Conservation (phyloP, 179 eudicot genomes). For the Amaranthus tricolor region DNA sequence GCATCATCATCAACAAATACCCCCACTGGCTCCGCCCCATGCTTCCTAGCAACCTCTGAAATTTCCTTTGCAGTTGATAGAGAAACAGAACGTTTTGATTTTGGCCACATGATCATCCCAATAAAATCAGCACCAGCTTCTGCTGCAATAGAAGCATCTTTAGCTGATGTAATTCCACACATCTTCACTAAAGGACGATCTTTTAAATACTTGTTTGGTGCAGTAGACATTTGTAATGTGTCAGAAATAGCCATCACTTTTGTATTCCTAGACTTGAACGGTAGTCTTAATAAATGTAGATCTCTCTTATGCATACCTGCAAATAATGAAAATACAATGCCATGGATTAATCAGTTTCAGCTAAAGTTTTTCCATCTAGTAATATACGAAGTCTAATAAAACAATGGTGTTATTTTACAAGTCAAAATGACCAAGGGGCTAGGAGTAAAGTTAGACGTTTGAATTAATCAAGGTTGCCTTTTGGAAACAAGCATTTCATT, state of each 20-base stretch:
- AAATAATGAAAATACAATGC: not conserved
- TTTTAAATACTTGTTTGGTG: slow-evolving; percentile 28
- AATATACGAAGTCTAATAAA: not conserved
- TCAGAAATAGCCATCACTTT: slow-evolving; percentile 26
- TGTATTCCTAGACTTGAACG: slow-evolving; percentile 23
- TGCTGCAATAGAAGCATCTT: slow-evolving; percentile 91
- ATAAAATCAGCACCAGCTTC: slow-evolving; percentile 92
- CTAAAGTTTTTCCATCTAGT: not conserved
- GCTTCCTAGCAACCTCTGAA: slow-evolving; percentile 64
- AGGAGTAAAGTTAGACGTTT: not conserved
- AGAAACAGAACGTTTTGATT: slow-evolving; percentile 82
- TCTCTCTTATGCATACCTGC: slow-evolving; percentile 22
- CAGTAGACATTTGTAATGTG: slow-evolving; percentile 24
- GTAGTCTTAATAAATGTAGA: slow-evolving; percentile 21
- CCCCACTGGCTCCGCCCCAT: slow-evolving; percentile 90
- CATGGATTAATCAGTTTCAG: not conserved
- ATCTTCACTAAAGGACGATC: slow-evolving; percentile 68
- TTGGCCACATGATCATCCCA: slow-evolving; percentile 96
- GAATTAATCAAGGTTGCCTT: not conserved
- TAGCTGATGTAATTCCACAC: slow-evolving; percentile 93
- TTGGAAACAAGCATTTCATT: too few species aligned
- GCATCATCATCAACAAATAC: slow-evolving; percentile 93
- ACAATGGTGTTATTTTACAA: not conserved
- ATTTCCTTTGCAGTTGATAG: slow-evolving; percentile 77
- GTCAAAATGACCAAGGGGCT: not conserved